Evolutionary conservation across 2,329 filamentous ascomycete species (phyloP).

Genomic region (Clarireedia sp.): DNA sequence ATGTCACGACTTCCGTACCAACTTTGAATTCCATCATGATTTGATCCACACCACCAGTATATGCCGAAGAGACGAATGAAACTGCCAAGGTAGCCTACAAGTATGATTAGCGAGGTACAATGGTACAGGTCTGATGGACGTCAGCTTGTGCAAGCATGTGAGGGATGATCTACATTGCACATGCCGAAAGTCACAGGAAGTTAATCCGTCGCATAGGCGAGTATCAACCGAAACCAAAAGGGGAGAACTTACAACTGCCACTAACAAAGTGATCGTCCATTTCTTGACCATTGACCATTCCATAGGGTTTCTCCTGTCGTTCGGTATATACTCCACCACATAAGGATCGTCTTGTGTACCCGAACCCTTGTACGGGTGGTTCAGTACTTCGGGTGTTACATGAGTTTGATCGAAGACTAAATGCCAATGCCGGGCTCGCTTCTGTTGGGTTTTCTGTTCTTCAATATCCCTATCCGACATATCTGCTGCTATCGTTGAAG

Average conservation of each 20-base stretch:
- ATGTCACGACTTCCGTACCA: conserved; percentile 32
- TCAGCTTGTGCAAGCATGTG: no score
- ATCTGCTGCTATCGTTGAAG: conserved; percentile 10
- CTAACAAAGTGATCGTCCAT: conserved; percentile 33
- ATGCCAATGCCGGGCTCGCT: conserved; percentile 30
- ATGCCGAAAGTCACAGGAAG: background rate
- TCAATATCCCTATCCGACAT: conserved; percentile 15
- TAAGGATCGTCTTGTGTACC: conserved; percentile 37
- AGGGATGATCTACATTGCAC: background rate
- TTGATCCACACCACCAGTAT: conserved; percentile 32
- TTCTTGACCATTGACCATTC: conserved; percentile 30
- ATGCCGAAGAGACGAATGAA: conserved; percentile 34
- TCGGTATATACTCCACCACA: conserved; percentile 35
- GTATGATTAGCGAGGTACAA: conserved; percentile 31
- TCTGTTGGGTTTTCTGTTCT: conserved; percentile 13
- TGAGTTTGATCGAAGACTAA: conserved; percentile 38
- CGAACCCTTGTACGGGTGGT: conserved; percentile 33
- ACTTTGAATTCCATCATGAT: conserved; percentile 31
- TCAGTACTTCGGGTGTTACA: conserved; percentile 38
- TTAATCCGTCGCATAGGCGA: background rate
- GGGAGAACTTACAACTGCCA: conserved; percentile 34
- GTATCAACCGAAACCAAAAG: background rate
- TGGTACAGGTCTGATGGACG: no score
- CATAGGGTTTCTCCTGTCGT: conserved; percentile 37
- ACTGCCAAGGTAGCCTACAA: conserved; percentile 43